Percentiles rank a stretch among this genome's conserved stretches.
These are phyloP conservation scores for Pseudogymnoascus sp. DNA, from an alignment of 2,329 filamentous ascomycete genomes.

Conservation along the genomic window DNA sequence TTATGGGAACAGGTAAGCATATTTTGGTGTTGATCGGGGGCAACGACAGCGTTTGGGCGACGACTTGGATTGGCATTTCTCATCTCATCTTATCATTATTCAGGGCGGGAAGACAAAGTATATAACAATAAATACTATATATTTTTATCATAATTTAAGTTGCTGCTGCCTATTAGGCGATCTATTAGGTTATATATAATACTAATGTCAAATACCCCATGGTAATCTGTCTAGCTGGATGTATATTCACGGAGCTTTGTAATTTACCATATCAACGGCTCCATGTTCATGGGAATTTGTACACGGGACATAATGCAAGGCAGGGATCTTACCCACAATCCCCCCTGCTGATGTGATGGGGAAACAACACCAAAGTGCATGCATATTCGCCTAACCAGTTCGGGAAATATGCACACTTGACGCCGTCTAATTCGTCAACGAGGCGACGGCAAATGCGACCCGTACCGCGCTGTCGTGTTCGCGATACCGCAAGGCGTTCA, in stretches of 20 bases:
- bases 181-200: too few species aligned
- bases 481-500: background rate
- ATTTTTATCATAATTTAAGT: background rate
- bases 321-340: background rate
- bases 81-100: background rate
- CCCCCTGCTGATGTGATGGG: background rate
- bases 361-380: conserved; percentile 6
- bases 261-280: background rate
- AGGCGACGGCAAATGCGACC: conserved; percentile 1
- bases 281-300: background rate
- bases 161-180: background rate
- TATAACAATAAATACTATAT: background rate
- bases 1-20: background rate
- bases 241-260: background rate
- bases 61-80: conserved; percentile 7
- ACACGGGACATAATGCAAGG: background rate
- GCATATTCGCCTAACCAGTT: background rate
- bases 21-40: conserved; percentile 4
- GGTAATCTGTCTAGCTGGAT: background rate
- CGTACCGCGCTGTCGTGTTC: background rate
- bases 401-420: background rate
- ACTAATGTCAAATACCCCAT: background rate
- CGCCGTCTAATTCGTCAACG: conserved; percentile 2
- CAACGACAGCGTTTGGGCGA: background rate
- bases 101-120: background rate